Evolutionary conservation across 768 basidiomycete genomes (phyloP).

Genomic region (Trametes maxima): DNA sequence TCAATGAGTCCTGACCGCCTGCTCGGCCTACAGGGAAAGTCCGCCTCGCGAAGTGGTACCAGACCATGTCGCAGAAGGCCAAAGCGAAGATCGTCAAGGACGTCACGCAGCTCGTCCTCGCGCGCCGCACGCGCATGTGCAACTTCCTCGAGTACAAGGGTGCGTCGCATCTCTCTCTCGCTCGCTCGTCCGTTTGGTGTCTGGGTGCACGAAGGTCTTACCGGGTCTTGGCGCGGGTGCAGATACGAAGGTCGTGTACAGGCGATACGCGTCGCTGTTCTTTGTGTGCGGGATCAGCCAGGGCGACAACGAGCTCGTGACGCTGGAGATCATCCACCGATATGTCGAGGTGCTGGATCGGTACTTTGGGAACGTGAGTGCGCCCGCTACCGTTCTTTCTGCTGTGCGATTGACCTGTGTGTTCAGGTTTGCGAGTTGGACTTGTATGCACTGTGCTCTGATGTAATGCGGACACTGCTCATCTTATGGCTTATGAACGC

Average conservation of each 20-base stretch:
- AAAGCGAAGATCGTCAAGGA: slow-evolving; percentile 95
- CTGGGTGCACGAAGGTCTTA: background rate
- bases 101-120: slow-evolving; percentile 90
- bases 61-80: slow-evolving; percentile 74
- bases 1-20: background rate
- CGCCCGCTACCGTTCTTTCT: background rate
- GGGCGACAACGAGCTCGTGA: slow-evolving; percentile 88
- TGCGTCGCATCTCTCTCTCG: slow-evolving; percentile 34
- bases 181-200: background rate
- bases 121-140: slow-evolving; percentile 87
- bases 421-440: slow-evolving; percentile 89
- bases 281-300: slow-evolving; percentile 88
- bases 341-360: slow-evolving; percentile 88
- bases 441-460: slow-evolving; percentile 54
- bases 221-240: slow-evolving; percentile 2
- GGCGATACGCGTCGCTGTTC: slow-evolving; percentile 94
- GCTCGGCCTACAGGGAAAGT: slow-evolving; percentile 69
- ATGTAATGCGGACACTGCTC: background rate
- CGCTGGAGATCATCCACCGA: slow-evolving; percentile 91
- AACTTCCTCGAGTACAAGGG: slow-evolving; percentile 98
- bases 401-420: background rate
- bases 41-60: slow-evolving; percentile 95
- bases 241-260: slow-evolving; percentile 90
- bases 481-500: background rate
- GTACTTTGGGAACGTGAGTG: slow-evolving; percentile 81